Evolutionary conservation across 2,329 filamentous ascomycete species (phyloP), one percentile per base, ranked within the genome.

Genomic region (Diaporthe longicolla): DNA sequence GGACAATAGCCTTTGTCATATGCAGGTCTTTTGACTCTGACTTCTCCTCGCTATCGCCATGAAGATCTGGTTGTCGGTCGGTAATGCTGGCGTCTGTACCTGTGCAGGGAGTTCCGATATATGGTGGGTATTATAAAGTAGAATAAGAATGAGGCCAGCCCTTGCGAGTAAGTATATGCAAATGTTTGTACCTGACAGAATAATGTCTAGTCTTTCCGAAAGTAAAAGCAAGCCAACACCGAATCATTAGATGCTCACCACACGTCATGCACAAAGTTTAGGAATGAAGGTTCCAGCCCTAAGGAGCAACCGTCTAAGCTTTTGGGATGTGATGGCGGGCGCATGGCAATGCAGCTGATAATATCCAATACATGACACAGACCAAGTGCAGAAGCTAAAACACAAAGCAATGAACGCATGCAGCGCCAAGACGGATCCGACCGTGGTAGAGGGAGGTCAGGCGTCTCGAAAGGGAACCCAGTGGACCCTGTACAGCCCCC

Each of bases 351-450:
- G 63, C 63, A 54, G 48, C 63, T 54, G 48, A 10, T 40, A 52
- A 54, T 52, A 54, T 68, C 63, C 32, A 54, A 68, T 68, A 68
- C 63, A 54, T 68, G 63, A 54, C 45, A 68, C 63, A 40, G 48
- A 54, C 48, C 63, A 54, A 21, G 63, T 24, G 45, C 63, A 66
- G 45, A 37, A 66, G 63, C 63, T 66, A 66, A 54, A 68, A 68
- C 63, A 54, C 32, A 21, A 54, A 8, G 63, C 48, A 68, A 40
- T 68, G 48, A 54, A 54, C 29, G 63, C 63, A 54, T 68, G 63
- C 63, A 68, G 32, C n/a, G 63, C 63, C 63, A 68, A 68, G 63
- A 54, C 48, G 63, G 63, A 54, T 54, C 63, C 63, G 63, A 68
- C 63, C 63, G 63, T 68, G 48, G 63, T 68, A 68, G 45, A n/a